A percentile compares a stretch with the other conserved stretches of the same genome.
Conservation (phyloP, 257 asterid genomes). For the Capsicum rhomboideum region DNA sequence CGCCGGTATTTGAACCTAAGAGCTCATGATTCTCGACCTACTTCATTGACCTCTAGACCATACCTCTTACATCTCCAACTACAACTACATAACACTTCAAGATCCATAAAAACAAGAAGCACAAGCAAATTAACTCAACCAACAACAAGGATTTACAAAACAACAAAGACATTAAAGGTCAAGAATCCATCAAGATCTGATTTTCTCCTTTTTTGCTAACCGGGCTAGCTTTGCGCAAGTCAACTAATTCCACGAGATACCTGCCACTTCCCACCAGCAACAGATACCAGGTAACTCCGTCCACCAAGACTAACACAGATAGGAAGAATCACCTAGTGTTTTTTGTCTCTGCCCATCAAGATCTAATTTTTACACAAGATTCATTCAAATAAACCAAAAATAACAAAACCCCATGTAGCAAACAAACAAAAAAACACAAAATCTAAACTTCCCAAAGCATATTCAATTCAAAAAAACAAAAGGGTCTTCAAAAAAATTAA, state of each 20-base stretch:
- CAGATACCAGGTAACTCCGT: too few relatives aligned
- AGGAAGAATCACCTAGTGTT: too few relatives aligned
- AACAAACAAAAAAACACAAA: neutral
- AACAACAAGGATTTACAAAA: neutral
- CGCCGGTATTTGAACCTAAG: neutral
- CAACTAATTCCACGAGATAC: too few relatives aligned
- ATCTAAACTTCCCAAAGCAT: neutral
- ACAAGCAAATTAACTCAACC: neutral
- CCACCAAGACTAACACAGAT: too few relatives aligned
- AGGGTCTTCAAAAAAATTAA: too few relatives aligned
- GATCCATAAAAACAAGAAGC: neutral
- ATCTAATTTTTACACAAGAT: neutral
- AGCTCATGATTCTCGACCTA: neutral
- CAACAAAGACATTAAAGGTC: neutral
- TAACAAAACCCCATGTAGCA: neutral
- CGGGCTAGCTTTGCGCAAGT: too few relatives aligned
- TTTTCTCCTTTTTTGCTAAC: neutral
- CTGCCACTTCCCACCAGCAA: too few relatives aligned
- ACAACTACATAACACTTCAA: neutral
- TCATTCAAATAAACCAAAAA: neutral
- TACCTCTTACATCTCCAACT: neutral
- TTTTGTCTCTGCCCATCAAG: too few relatives aligned
- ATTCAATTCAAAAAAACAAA: neutral
- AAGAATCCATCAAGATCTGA: neutral
- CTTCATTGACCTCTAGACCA: neutral